Conservation (phyloP, 148 eudicot species). For the Rhododendron ovatum region DNA sequence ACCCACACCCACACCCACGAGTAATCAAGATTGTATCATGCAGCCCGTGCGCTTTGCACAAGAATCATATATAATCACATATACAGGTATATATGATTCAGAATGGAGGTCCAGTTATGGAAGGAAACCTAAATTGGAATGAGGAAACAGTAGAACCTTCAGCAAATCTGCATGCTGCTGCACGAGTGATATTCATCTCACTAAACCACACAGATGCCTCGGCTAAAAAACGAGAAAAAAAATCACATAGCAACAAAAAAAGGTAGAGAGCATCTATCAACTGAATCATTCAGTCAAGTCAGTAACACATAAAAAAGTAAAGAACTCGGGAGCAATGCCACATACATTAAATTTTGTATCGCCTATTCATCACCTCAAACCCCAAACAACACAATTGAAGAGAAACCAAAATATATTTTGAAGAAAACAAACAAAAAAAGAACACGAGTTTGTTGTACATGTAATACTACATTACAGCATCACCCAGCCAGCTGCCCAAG, state of each 20-base stretch:
- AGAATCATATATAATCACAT: not conserved
- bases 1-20: not conserved
- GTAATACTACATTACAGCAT: constrained; percentile 21
- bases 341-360: constrained; percentile 4
- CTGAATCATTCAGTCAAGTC: not conserved
- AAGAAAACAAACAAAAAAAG: not conserved
- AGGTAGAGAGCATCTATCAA: not conserved
- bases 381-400: not conserved
- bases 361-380: constrained; percentile 14
- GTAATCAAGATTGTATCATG: not conserved
- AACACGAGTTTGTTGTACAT: not conserved
- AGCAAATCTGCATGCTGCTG: not conserved
- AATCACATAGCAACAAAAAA: not conserved
- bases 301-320: not conserved
- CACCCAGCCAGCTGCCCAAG: constrained; percentile 1
- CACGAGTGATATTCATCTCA: not conserved
- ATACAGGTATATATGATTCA: not conserved
- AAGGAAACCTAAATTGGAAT: not conserved
- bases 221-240: not conserved
- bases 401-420: not conserved
- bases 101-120: not conserved
- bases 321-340: not conserved
- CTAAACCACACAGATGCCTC: not conserved
- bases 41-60: not conserved
- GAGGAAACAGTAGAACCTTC: not conserved